Base-by-base conservation (phyloP, 148 eudicot species). In the Vaccinium macrocarpon region DNA sequence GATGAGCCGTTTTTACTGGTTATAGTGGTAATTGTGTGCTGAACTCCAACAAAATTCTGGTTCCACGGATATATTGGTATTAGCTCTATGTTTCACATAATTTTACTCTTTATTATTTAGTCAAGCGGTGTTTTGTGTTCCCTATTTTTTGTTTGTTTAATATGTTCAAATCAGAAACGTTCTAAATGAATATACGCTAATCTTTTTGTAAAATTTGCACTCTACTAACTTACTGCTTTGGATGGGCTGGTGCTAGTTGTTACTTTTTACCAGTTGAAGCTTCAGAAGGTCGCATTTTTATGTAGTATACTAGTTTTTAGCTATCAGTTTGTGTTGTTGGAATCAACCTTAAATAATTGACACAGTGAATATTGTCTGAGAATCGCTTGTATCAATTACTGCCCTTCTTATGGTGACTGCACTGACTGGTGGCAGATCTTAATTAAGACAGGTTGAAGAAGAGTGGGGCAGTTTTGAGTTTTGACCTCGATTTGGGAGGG, bases 21-120 rank as follows among this genome's bases (percentile, higher is more conserved):
- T 91, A 97, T 97, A 93, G 99, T 95, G 99, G 99, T 97, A 97
- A 95, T 95, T 93, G 97, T 89, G 99, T 92, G 99, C 96, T 97
- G 96, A 95, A 97, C 94, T 97, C 88, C 94, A 97, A 89, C 94
- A 91, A 92, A 91, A 91, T 91, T 92, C 98, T 96, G 98, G 94
- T 96, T 96, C 92, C 91, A 94, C 87, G 92, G 91, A 91, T 94
- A 89, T 89, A 89, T 94, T 90, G 99, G 99, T 96, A 96, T 96
- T 93, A 88, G 98, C 99, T 94, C 98, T 94, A 56, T 86, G 89
- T 91, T 96, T 93, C 92, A 90, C 86, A 88, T 78, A 83, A 80
- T 74, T 62, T 84, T 73, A 10, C 21, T 12, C 59, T 27, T 16
- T 78, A n/a, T 3, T 10, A 56, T 78, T 76, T 76, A 49, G 32